Evolutionary conservation across 148 eudicot genomes (phyloP), one percentile per base, ranked within the genome.

Genomic region (Camellia sinensis): DNA sequence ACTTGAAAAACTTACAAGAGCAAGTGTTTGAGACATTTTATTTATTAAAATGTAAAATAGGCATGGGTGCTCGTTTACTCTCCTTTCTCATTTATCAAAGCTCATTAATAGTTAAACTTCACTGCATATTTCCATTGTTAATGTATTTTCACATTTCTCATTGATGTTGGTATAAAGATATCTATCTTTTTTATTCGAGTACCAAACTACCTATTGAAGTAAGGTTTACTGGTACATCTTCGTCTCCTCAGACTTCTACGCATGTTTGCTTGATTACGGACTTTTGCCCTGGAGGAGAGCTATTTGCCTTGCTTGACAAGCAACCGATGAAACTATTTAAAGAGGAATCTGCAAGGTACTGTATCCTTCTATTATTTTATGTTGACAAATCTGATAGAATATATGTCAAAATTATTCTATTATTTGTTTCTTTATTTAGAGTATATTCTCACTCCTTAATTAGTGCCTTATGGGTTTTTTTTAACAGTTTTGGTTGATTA

Each of bases 211-310:
- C 53, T 13, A 43, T 71, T 29, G 73, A 67, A 9, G 71, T 57
- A 52, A 18, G 18, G 64, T 75, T 40, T 78, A 67, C 84, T 87
- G 77, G 86, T 59, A 15, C 64, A 17, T 69, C 56, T 78, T 67
- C 84, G 5, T 84, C 43, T 79, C 44, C 82, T 80, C 93, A 96
- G 99, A 96, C 99, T 65, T 81, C 95, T 22, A 92, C 97, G 63
- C 99, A 96, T 8, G 94, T 96, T 86, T 93, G 98, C 87, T 85
- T 96, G 89, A 93, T 96, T 81, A 96, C 99, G 6, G 99, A 96
- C 93, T 93, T 93, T 82, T 96, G 91, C 80, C 87, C 98, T 82
- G 99, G 99, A 70, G 99, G 99, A 83, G 99, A 96, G 84, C 84
- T 96, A 78, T 96, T 96, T 86, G 94, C 91, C 63, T 83, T 93